A percentile compares a stretch with the other conserved stretches of the same genome.
Evolutionary conservation across 2,329 filamentous ascomycete species (phyloP).

Genomic region (Diaporthe aspalathi): DNA sequence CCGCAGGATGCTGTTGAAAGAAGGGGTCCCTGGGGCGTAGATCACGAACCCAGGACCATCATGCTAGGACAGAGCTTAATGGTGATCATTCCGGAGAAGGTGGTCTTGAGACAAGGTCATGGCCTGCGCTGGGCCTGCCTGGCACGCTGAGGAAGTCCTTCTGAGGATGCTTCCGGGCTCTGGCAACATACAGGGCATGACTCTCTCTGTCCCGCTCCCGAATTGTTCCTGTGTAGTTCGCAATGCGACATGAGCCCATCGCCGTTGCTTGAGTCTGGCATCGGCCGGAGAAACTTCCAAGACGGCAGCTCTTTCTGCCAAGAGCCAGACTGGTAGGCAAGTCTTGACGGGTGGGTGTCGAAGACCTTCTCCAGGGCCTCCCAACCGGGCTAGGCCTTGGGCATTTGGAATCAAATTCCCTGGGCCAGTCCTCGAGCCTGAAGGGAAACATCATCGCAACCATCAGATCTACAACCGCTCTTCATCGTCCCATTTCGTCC

Average conservation of each 20-base stretch:
- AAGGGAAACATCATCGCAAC: constrained; percentile 13
- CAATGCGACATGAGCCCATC: neutral
- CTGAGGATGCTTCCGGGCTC: constrained; percentile 8
- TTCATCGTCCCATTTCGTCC: constrained; percentile 9
- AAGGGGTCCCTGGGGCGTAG: constrained; percentile 22
- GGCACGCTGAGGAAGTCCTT: neutral
- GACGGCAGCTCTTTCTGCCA: constrained; percentile 7
- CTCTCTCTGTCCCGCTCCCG: neutral
- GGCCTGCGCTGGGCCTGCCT: neutral
- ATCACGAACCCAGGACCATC: constrained; percentile 20
- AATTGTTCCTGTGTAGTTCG: neutral
- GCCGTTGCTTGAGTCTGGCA: constrained; percentile 1
- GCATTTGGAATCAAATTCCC: constrained; percentile 1
- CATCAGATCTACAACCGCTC: constrained; percentile 14
- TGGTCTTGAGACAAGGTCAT: constrained; percentile 2
- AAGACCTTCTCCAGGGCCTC: neutral
- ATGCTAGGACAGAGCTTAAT: constrained; percentile 16
- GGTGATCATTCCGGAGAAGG: constrained; percentile 28
- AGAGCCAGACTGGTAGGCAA: neutral
- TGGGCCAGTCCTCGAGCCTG: neutral
- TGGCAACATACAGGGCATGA: constrained; percentile 7
- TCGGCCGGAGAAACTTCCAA: constrained; percentile 17
- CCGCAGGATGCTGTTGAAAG: neutral
- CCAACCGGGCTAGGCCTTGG: neutral
- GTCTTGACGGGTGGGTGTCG: neutral